Base-by-base conservation (phyloP, 495 filamentous ascomycete genomes). In the Penicillium nucicola region DNA sequence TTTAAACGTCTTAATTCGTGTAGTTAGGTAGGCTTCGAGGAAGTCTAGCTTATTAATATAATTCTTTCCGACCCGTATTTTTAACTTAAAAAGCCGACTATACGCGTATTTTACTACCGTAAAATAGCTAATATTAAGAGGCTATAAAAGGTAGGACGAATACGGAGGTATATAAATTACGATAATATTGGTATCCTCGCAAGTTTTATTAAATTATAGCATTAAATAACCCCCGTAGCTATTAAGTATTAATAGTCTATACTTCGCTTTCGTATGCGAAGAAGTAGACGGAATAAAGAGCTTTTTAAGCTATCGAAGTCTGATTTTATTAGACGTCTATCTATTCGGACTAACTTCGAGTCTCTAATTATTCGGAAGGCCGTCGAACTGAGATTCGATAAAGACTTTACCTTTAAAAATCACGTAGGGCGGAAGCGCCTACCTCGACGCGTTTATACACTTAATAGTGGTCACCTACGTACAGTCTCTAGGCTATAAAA, bases 391-490 rank as follows among this genome's bases (percentile, higher is more conserved):
- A 12, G 23, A 39, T 15, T 55, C 38, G 18, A 55, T 48, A 50
- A 45, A 30, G 15, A 22, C 11, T 36, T 47, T 48, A 14, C 50
- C 43, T 35, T 53, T 53, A 48, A 63, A 32, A 32, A 71, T 71
- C 30, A 71, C 56, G 8, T 50, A 46, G 38, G 51, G 51, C 19
- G 60, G 57, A 20, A 65, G 23, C 23, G 23, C 43, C 47, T 50
- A 69, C 4, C 67, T 56, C 5, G 30, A 46, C 12, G 62, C 48
- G 55, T 60, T 63, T 12, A 75, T 64, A 46, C 40, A 48, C 28
- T 70, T 7, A 51, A 78, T 71, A 18, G 64, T 45, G 36, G 62
- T 72, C 25, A 66, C 53, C 65, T 48, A 79, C 62, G 75, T 57
- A 2, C 60, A 42, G 61, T 77, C 70, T 5, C 68, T 61, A 44